A percentile compares a stretch with the other conserved stretches of the same genome.
These are phyloP conservation scores for Cenococcum geophilum DNA, from an alignment of 495 filamentous ascomycete genomes.

Conservation along the genomic window DNA sequence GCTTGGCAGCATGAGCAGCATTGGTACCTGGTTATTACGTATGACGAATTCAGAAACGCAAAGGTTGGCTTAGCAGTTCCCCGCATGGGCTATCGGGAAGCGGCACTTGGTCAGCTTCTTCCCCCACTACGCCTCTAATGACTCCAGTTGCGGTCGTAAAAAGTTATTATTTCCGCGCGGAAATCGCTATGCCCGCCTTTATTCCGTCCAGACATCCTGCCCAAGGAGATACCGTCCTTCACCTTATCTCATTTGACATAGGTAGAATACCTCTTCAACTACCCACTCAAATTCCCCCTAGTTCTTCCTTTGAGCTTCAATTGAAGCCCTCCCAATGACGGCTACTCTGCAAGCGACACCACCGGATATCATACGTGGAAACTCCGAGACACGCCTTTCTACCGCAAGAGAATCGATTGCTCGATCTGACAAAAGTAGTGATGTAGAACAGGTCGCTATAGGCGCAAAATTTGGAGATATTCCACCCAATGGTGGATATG, in stretches of 20 bases:
- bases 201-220: neutral
- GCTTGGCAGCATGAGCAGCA: no score
- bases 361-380: neutral
- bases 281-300: neutral
- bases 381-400: neutral
- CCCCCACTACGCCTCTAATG: neutral
- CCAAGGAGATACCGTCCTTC: neutral
- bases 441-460: conserved; percentile 5
- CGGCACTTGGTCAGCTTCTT: neutral
- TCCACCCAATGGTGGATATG: conserved; percentile 48
- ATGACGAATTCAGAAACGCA: no score
- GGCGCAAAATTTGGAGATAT: conserved; percentile 15
- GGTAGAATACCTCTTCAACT: neutral
- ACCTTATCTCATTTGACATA: neutral
- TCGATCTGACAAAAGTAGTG: conserved; percentile 13
- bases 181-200: no score
- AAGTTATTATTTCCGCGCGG: neutral
- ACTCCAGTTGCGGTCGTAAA: neutral
- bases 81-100: neutral
- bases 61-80: neutral
- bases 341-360: neutral
- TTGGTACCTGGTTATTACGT: no score
- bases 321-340: neutral
- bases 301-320: neutral
- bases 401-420: neutral